phyloP scores from a whole-genome alignment of 441 rosid genomes.

The Mallotus japonicus region DNA sequence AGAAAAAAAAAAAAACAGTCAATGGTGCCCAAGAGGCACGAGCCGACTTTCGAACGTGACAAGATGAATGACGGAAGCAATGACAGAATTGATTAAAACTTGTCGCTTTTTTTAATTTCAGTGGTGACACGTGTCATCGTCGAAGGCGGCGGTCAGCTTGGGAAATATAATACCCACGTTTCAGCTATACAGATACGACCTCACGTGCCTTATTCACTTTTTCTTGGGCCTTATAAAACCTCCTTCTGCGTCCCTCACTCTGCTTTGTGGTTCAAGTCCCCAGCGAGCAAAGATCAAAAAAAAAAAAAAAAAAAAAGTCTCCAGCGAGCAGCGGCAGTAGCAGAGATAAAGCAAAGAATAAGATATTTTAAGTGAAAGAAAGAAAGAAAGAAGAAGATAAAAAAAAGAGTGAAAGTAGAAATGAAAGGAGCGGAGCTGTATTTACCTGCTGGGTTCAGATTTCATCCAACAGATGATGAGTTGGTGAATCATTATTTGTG shows the following conservation, averaged over 20 bases:
- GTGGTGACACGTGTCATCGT: not conserved
- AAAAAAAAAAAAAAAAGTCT: too few species aligned
- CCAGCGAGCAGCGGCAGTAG: not conserved
- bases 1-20: not conserved
- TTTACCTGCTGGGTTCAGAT: conserved; percentile 90
- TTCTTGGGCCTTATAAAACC: conserved; percentile 32
- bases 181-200: conserved; percentile 6
- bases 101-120: not conserved
- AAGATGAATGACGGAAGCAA: conserved; percentile 64
- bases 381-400: too few species aligned
- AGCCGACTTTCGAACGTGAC: conserved; percentile 20
- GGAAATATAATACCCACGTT: conserved; percentile 32
- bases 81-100: conserved; percentile 45
- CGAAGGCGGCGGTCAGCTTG: conserved; percentile 47
- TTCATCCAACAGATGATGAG: conserved; percentile 94
- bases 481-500: conserved; percentile 77
- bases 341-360: not conserved
- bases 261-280: not conserved
- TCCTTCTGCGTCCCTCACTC: not conserved
- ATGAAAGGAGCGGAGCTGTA: conserved; percentile 48
- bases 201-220: conserved; percentile 26
- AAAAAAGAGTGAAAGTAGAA: conserved; percentile 1
- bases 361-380: not conserved
- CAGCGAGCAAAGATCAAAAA: too few species aligned
- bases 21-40: not conserved